Percentiles rank a stretch among this genome's conserved stretches.
phyloP scores from a whole-genome alignment of 345 rosid species.

The Geranium brycei region DNA sequence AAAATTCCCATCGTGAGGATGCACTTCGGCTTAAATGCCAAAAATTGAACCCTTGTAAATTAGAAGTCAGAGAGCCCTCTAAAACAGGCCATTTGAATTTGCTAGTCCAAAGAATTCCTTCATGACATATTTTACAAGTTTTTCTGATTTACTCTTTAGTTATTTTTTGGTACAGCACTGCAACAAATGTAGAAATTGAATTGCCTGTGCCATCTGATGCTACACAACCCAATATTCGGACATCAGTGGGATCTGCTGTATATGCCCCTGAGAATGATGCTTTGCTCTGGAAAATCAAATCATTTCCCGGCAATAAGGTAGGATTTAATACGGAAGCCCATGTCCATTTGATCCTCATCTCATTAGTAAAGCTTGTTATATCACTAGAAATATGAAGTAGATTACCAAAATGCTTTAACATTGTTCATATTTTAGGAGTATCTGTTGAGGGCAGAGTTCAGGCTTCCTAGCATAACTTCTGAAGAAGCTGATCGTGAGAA shows the following conservation, averaged over 20 bases:
- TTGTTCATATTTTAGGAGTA: slow-evolving; percentile 36
- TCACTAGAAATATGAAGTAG: not conserved
- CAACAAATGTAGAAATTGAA: slow-evolving; percentile 17
- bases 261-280: slow-evolving; percentile 78
- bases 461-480: slow-evolving; percentile 60
- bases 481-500: slow-evolving; percentile 66
- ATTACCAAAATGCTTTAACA: not conserved
- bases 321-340: not conserved
- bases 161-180: not conserved
- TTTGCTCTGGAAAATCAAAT: slow-evolving; percentile 32
- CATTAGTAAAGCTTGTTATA: not conserved
- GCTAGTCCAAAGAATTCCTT: not conserved
- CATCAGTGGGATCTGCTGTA: slow-evolving; percentile 64
- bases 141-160: not conserved
- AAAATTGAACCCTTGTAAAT: no score
- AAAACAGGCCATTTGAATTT: not conserved
- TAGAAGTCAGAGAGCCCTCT: not conserved
- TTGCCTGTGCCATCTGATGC: slow-evolving; percentile 67
- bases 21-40: not conserved
- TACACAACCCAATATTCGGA: slow-evolving; percentile 52
- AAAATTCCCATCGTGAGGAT: not conserved
- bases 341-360: not conserved
- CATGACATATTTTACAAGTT: not conserved
- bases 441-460: slow-evolving; percentile 67
- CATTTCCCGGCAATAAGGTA: not conserved